These are phyloP conservation scores for Hypoxylon lienhwacheense DNA, from an alignment of 495 filamentous ascomycete genomes.

Conservation along the genomic window DNA sequence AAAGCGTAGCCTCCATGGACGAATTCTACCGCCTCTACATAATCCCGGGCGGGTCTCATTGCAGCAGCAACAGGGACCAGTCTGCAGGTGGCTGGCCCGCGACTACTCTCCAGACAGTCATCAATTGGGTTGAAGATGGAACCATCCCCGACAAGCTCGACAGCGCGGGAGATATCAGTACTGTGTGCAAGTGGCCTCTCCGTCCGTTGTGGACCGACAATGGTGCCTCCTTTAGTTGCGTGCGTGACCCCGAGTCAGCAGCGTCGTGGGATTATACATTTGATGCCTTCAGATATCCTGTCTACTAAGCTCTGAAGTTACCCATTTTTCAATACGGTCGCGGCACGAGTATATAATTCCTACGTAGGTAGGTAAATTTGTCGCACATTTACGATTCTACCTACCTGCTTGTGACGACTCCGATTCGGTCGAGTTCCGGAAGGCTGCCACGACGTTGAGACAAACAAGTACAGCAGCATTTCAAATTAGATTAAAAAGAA, in stretches of 20 bases:
- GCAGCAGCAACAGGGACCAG: constrained; percentile 43
- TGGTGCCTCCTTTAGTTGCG: constrained; percentile 44
- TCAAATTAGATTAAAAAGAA: too few relatives aligned
- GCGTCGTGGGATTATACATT: constrained; percentile 44
- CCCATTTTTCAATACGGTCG: too few relatives aligned
- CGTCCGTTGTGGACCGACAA: constrained; percentile 47
- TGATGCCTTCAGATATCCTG: constrained; percentile 25
- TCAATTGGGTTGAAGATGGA: constrained; percentile 56
- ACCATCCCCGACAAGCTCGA: constrained; percentile 41
- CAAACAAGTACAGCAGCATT: too few relatives aligned
- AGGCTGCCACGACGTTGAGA: too few relatives aligned
- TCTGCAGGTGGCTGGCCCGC: constrained; percentile 50
- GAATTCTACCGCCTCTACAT: constrained; percentile 58
- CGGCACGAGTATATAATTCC: too few relatives aligned
- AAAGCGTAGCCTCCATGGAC: constrained; percentile 41
- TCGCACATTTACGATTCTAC: too few relatives aligned
- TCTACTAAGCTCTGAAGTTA: constrained; percentile 8
- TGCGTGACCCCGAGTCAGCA: constrained; percentile 47
- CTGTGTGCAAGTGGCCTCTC: constrained; percentile 53
- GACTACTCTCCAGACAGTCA: constrained; percentile 48
- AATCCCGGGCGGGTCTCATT: constrained; percentile 57
- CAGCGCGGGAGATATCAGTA: constrained; percentile 48
- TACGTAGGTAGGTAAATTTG: too few relatives aligned
- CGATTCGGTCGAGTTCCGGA: too few relatives aligned
- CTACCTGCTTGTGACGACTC: too few relatives aligned